Evolutionary conservation across 1,139 yeast species (phyloP).

Genomic region (Candida sp.): DNA sequence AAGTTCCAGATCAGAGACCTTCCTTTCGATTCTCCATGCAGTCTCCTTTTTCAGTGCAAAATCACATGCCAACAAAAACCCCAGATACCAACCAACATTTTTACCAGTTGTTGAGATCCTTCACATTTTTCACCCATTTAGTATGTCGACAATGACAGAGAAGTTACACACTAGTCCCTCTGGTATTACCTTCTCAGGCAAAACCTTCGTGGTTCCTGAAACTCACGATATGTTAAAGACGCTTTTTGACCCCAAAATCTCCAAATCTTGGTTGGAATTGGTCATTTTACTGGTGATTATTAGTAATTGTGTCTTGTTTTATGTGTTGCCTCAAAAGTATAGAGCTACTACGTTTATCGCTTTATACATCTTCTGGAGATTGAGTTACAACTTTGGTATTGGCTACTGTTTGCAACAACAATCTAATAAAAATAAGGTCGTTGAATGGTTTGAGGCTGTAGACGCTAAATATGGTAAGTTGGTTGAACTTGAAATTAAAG

Average conservation of each 20-base stretch:
- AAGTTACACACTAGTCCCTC: conserved; percentile 24
- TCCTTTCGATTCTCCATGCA: no score
- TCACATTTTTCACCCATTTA: no score
- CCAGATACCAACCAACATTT: no score
- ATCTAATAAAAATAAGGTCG: conserved; percentile 56
- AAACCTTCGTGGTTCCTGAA: conserved; percentile 64
- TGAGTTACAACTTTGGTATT: conserved; percentile 75
- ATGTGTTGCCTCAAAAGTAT: conserved; percentile 23
- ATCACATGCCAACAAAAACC: no score
- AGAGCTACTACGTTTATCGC: conserved; percentile 47
- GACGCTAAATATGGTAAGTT: conserved; percentile 41
- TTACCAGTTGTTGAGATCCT: no score
- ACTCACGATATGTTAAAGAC: conserved; percentile 89
- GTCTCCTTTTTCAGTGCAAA: no score
- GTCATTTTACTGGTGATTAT: conserved; percentile 52
- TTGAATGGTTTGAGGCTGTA: conserved; percentile 32
- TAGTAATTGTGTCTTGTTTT: conserved; percentile 51
- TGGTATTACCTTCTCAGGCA: conserved; percentile 49
- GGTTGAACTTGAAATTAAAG: conserved; percentile 41
- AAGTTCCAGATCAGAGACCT: no score
- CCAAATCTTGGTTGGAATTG: conserved; percentile 66
- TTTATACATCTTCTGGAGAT: conserved; percentile 73
- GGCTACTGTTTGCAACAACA: conserved; percentile 70
- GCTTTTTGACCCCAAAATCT: conserved; percentile 70
- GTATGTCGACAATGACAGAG: conserved; percentile 8